Evolutionary conservation across 768 basidiomycete species (phyloP).

Genomic region (Mycena pura): DNA sequence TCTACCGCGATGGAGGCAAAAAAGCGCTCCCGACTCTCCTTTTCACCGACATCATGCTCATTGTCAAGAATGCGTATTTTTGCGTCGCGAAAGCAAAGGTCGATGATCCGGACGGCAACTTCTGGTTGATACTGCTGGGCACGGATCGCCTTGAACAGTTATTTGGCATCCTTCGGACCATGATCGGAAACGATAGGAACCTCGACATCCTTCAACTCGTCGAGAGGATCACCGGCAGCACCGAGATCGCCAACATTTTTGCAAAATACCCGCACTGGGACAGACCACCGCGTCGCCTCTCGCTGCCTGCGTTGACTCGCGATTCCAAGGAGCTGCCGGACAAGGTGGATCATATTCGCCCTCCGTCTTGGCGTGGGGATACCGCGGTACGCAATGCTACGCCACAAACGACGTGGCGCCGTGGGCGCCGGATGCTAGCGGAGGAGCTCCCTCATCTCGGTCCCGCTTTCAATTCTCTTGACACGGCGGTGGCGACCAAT

Average conservation of each 20-base stretch:
- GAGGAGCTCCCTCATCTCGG: neutral
- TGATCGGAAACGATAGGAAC: constrained; percentile 44
- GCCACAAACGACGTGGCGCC: constrained; percentile 39
- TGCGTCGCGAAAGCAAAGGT: constrained; percentile 46
- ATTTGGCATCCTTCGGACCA: constrained; percentile 44
- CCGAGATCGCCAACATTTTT: constrained; percentile 42
- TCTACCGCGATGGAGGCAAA: neutral
- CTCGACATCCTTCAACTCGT: constrained; percentile 35
- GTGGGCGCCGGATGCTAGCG: constrained; percentile 21
- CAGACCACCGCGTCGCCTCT: constrained; percentile 37
- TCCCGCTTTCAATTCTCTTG: neutral
- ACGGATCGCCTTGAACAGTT: constrained; percentile 43
- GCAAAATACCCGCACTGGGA: constrained; percentile 49
- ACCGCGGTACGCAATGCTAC: constrained; percentile 31
- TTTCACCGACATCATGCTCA: constrained; percentile 41
- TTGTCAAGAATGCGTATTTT: constrained; percentile 47
- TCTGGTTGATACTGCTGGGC: constrained; percentile 44
- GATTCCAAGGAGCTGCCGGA: neutral
- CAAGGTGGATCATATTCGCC: constrained; percentile 41
- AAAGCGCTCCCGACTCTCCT: constrained; percentile 18
- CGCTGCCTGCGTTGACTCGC: neutral
- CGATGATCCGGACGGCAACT: constrained; percentile 36
- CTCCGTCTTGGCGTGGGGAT: constrained; percentile 42
- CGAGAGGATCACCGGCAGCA: constrained; percentile 36
- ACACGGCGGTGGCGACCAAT: too few species aligned